Percentiles rank a stretch among this genome's conserved stretches.
Evolutionary conservation across 371 early-diverging fungal genomes (phyloP).

Genomic region (Mortierella polycephala): DNA sequence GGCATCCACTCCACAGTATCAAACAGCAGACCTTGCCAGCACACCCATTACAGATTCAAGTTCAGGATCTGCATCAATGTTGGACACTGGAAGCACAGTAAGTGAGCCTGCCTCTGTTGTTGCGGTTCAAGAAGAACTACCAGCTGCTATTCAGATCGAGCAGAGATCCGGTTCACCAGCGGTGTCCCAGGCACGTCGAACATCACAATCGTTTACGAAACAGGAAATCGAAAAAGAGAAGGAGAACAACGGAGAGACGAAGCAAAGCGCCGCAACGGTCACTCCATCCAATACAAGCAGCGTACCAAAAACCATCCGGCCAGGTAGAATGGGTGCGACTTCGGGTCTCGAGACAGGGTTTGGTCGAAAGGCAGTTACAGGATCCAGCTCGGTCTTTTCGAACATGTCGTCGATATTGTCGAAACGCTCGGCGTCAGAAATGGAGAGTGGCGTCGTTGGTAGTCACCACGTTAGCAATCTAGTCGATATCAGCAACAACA

Average conservation of each 20-base stretch:
- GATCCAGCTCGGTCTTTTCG: background rate
- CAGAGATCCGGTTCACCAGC: background rate
- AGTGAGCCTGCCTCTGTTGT: background rate
- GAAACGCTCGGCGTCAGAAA: conserved; percentile 30
- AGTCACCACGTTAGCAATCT: conserved; percentile 1
- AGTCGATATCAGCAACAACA: conserved; percentile 19
- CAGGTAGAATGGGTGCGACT: background rate
- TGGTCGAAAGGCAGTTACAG: background rate
- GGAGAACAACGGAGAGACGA: conserved; percentile 12
- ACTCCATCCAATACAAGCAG: background rate
- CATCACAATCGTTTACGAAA: conserved; percentile 5
- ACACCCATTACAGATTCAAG: too few species aligned
- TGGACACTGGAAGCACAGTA: background rate
- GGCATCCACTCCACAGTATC: background rate
- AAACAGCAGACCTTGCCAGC: background rate
- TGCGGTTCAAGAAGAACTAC: background rate
- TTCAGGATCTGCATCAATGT: too few species aligned
- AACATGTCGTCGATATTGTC: conserved; percentile 3
- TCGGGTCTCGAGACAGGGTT: conserved; percentile 5
- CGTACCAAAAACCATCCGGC: background rate
- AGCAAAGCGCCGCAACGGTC: background rate
- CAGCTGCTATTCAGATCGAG: background rate
- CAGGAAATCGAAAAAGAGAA: conserved; percentile 26
- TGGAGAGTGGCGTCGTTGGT: conserved; percentile 10
- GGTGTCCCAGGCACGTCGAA: conserved; percentile 9